Conservation (phyloP, 148 eudicot genomes). For the Fagopyrum homotropicum region DNA sequence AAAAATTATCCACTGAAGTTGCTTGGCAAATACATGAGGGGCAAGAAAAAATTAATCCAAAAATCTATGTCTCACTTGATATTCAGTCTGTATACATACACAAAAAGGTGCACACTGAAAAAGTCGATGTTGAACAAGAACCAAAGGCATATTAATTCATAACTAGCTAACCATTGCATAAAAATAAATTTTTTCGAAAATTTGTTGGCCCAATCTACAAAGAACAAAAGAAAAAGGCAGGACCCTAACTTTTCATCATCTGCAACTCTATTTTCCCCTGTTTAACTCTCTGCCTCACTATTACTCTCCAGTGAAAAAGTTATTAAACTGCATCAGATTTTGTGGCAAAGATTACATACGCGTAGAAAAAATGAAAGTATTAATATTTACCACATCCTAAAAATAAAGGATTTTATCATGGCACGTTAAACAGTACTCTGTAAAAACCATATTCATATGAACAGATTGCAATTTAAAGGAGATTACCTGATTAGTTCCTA, state of each 20-base stretch:
- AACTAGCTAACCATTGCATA: neutral
- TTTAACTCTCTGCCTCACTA: neutral
- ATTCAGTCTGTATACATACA: neutral
- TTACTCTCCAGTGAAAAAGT: neutral
- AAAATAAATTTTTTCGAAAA: neutral
- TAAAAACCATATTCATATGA: neutral
- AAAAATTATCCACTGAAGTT: neutral
- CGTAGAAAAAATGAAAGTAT: neutral
- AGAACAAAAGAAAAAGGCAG: neutral
- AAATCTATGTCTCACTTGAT: neutral
- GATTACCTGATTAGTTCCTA: slow-evolving; percentile 83
- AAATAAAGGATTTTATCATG: neutral
- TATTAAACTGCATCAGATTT: neutral
- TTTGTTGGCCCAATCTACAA: neutral
- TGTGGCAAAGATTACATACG: neutral
- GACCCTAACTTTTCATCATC: neutral
- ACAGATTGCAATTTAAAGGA: neutral
- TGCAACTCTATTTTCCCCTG: neutral
- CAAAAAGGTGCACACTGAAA: neutral
- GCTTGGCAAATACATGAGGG: neutral
- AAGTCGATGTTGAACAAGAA: neutral
- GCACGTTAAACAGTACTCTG: neutral
- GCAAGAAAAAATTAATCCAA: neutral
- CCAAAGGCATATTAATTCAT: neutral
- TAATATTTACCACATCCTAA: neutral